These are phyloP conservation scores for Eutrema japonicum DNA, from an alignment of 345 rosid genomes.

Conservation along the genomic window DNA sequence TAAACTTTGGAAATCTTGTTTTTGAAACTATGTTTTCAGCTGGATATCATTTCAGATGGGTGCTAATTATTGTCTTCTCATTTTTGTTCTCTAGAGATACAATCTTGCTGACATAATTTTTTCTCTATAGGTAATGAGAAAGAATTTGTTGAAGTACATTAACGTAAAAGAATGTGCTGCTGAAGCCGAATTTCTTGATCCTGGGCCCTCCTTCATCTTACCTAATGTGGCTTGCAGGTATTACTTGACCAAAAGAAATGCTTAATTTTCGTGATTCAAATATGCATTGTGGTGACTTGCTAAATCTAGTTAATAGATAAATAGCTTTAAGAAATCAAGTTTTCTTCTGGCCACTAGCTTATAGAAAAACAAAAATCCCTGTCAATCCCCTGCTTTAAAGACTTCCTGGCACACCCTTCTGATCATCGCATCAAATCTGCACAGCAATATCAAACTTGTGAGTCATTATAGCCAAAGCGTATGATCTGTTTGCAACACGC, in stretches of 20 bases:
- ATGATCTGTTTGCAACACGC: conserved; percentile 18
- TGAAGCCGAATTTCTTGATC: conserved; percentile 78
- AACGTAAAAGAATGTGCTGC: conserved; percentile 78
- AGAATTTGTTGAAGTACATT: conserved; percentile 74
- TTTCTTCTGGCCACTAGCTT: conserved; percentile 14
- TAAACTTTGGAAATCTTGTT: neutral
- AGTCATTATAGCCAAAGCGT: conserved; percentile 9
- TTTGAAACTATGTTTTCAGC: conserved; percentile 13
- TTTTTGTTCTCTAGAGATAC: conserved; percentile 27
- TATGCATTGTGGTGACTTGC: conserved; percentile 30
- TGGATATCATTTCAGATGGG: neutral
- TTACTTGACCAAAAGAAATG: conserved; percentile 29
- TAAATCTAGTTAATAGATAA: conserved; percentile 14
- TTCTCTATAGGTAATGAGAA: conserved; percentile 70
- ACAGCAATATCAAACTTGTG: conserved; percentile 1
- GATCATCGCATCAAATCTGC: neutral
- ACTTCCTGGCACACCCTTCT: conserved; percentile 13
- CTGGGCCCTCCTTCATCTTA: conserved; percentile 67
- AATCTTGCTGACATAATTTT: conserved; percentile 25
- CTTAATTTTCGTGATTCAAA: conserved; percentile 24
- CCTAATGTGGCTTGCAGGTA: conserved; percentile 94
- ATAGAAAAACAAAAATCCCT: neutral
- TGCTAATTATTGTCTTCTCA: conserved; percentile 12
- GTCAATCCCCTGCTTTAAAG: neutral
- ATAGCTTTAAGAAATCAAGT: neutral